Base-by-base conservation (phyloP, 495 filamentous ascomycete species). In the Hypoxylon cercidicola region DNA sequence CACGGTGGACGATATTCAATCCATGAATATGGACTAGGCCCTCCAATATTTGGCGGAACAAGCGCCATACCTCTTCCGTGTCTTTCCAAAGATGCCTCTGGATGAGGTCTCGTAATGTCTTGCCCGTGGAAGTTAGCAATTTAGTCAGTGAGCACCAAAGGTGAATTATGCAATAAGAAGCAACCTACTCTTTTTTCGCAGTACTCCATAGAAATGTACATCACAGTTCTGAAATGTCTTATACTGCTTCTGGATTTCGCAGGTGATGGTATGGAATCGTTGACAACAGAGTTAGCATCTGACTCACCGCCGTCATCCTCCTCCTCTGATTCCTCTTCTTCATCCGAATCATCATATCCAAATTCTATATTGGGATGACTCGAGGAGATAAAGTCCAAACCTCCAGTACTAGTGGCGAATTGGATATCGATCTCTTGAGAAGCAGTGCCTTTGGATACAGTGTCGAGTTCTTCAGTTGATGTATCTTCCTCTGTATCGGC, bases 51-150 rank as follows among this genome's bases (percentile, higher is more conserved):
- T 98, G 96, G 10, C 95, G 86, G 64, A 97, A 93, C 7, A 97
- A 77, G 32, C 93, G 88, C 96, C 96, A 99, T 8, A 87, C 80
- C 58, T 97, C 89, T 30, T 93, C 88, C 4, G 79, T 75, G 54
- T 93, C 87, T 60, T 89, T 85, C 52, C 82, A 86, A 30, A 98
- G 73, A 34, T 88, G 89, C 55, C 90, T 87, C 44, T 85, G 83
- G 44, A 98, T 93, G n/a, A 97, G 76, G 81, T 99, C 93, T 32
- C 95, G 88, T 30, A 99, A 81, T 0, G 95, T 97, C 85, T 92
- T 62, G n/a, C 7, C 34, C 11, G 13, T 20, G 10, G 12, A 11
- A 44, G 20, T 60, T 4, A 52, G 55, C 5, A 61, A 40, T 37
- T 48, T n/a, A 48, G 10, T 25, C 5, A 58, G 13, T 12, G 10